Evolutionary conservation across 371 early-diverging fungal species (phyloP).

Genomic region (Mucor indicus): DNA sequence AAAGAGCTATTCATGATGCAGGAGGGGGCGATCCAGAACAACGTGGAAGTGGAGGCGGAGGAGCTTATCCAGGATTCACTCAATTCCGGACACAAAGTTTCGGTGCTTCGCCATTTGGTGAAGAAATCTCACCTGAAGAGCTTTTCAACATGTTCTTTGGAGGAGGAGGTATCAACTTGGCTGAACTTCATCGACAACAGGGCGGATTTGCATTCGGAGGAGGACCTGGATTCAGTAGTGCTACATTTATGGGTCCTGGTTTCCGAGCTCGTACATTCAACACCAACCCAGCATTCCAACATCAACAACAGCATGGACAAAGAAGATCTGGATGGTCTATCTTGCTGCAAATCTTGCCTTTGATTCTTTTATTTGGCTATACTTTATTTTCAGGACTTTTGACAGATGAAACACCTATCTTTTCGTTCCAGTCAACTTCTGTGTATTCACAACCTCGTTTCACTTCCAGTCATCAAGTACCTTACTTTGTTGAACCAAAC

Average conservation of each 20-base stretch:
- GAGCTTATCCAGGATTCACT: slow-evolving; percentile 14
- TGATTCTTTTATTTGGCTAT: slow-evolving; percentile 41
- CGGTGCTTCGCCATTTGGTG: slow-evolving; percentile 50
- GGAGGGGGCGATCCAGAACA: slow-evolving; percentile 76
- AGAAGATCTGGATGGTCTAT: slow-evolving; percentile 26
- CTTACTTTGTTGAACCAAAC: slow-evolving; percentile 44
- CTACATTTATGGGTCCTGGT: slow-evolving; percentile 51
- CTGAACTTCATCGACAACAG: slow-evolving; percentile 13
- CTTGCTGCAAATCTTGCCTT: slow-evolving; percentile 39
- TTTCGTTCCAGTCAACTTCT: slow-evolving; percentile 34
- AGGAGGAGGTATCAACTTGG: slow-evolving; percentile 39
- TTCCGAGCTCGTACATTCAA: slow-evolving; percentile 41
- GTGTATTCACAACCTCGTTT: slow-evolving; percentile 35
- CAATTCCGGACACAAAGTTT: slow-evolving; percentile 12
- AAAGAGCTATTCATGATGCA: slow-evolving; percentile 83
- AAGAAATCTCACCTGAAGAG: slow-evolving; percentile 92
- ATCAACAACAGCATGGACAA: slow-evolving; percentile 15
- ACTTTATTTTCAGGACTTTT: slow-evolving; percentile 40
- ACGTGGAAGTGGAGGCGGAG: slow-evolving; percentile 16
- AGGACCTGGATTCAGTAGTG: slow-evolving; percentile 41
- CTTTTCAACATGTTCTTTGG: slow-evolving; percentile 96
- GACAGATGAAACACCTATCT: slow-evolving; percentile 34
- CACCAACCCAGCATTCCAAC: slow-evolving; percentile 11
- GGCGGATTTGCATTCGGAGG: slow-evolving; percentile 19
- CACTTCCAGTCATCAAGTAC: slow-evolving; percentile 33